Evolutionary conservation across 768 basidiomycete species (phyloP).

Genomic region (Melanogaster broomeanus): DNA sequence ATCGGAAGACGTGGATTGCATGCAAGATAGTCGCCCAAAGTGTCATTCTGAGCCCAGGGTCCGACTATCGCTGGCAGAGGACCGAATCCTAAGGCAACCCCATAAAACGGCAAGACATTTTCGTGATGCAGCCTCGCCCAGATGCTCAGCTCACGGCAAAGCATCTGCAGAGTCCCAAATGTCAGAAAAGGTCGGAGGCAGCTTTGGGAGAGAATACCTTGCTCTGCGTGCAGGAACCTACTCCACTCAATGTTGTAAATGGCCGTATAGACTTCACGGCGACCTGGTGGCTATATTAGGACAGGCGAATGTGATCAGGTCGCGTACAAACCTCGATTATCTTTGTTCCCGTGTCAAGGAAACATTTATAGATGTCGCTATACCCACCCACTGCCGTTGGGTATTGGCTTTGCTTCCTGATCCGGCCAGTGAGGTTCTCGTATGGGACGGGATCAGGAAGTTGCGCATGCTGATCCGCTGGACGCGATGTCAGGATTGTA

Average conservation of each 20-base stretch:
- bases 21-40: constrained; percentile 16
- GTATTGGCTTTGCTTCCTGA: background rate
- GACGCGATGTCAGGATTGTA: too few relatives aligned
- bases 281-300: background rate
- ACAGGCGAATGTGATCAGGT: background rate
- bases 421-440: too few relatives aligned
- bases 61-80: constrained; percentile 20
- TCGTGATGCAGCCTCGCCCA: constrained; percentile 43
- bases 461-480: too few relatives aligned
- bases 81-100: constrained; percentile 28
- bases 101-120: too few relatives aligned
- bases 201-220: background rate
- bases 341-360: background rate
- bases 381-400: background rate
- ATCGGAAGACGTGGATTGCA: background rate
- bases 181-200: background rate
- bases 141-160: constrained; percentile 35
- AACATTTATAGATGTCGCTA: background rate
- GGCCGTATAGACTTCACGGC: background rate
- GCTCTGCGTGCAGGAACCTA: background rate
- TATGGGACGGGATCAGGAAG: too few relatives aligned
- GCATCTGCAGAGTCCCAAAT: background rate
- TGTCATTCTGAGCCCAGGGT: constrained; percentile 17
- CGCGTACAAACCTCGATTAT: background rate
- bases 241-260: background rate